phyloP scores from a whole-genome alignment of 2,329 filamentous ascomycete genomes.

The Phialophora macrospora region DNA sequence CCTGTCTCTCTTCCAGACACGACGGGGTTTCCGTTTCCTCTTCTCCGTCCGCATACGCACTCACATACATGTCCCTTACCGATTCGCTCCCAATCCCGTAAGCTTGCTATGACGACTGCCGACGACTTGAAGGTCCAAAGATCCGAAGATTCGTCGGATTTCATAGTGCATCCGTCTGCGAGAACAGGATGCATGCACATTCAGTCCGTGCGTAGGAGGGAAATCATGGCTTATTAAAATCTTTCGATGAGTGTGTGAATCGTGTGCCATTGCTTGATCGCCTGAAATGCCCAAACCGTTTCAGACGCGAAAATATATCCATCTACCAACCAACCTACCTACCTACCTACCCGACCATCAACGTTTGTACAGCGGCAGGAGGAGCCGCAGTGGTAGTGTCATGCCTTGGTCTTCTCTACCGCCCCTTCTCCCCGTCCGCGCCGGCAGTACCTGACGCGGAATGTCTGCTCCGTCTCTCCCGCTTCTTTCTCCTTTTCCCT shows the following conservation, averaged over 20 bases:
- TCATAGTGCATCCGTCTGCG: no score
- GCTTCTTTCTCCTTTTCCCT: neutral
- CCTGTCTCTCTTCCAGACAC: neutral
- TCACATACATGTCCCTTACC: neutral
- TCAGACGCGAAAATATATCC: neutral
- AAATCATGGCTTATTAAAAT: no score
- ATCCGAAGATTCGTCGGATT: neutral
- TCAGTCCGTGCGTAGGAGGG: no score
- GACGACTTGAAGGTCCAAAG: no score
- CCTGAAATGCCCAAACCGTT: no score
- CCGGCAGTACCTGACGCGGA: neutral
- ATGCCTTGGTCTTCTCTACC: neutral
- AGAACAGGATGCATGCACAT: no score
- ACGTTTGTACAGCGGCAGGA: neutral
- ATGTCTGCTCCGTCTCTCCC: neutral
- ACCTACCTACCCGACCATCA: neutral
- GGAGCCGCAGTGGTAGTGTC: neutral
- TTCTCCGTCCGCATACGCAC: neutral
- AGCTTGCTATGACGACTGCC: neutral
- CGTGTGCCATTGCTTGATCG: no score
- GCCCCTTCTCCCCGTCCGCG: neutral
- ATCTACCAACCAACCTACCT: neutral
- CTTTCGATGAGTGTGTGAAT: no score
- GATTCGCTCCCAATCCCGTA: neutral
- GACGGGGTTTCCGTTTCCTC: neutral